Evolutionary conservation across 768 basidiomycete species (phyloP).

Genomic region (Boletus sp.): DNA sequence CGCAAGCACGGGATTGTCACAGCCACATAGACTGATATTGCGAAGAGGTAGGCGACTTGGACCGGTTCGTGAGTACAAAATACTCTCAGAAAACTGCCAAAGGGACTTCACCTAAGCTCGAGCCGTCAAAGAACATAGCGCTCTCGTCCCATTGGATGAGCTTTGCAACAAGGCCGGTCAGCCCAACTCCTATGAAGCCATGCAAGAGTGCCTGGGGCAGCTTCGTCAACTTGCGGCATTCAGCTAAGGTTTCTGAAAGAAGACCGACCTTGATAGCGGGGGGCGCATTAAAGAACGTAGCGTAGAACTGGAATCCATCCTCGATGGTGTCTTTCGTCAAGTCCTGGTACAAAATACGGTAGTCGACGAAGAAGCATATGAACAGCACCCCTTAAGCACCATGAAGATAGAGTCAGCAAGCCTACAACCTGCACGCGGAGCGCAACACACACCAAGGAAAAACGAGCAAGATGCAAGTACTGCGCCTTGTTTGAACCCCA

Average conservation of each 20-base stretch:
- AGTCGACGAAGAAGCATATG: constrained; percentile 85
- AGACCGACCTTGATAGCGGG: constrained; percentile 82
- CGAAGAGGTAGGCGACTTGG: constrained; percentile 71
- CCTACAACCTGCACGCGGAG: constrained; percentile 16
- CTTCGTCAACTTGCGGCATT: not conserved
- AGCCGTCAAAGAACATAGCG: constrained; percentile 93
- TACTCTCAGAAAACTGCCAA: not conserved
- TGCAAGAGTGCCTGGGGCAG: constrained; percentile 73
- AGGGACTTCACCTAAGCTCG: constrained; percentile 64
- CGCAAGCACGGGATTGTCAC: constrained; percentile 78
- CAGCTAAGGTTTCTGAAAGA: not conserved
- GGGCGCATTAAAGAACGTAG: constrained; percentile 89
- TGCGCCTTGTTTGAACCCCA: constrained; percentile 91
- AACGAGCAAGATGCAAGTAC: constrained; percentile 85
- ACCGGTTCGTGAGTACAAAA: constrained; percentile 13
- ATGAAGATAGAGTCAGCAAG: not conserved
- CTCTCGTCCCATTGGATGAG: constrained; percentile 87
- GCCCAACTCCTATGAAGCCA: constrained; percentile 74
- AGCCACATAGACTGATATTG: constrained; percentile 74
- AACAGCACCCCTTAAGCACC: constrained; percentile 62
- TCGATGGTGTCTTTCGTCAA: constrained; percentile 60
- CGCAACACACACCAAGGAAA: constrained; percentile 71
- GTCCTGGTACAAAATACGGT: constrained; percentile 71
- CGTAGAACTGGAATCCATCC: constrained; percentile 88
- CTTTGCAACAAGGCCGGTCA: constrained; percentile 74